Conservation (phyloP, 306 rosid genomes). For the Prosopis cineraria region DNA sequence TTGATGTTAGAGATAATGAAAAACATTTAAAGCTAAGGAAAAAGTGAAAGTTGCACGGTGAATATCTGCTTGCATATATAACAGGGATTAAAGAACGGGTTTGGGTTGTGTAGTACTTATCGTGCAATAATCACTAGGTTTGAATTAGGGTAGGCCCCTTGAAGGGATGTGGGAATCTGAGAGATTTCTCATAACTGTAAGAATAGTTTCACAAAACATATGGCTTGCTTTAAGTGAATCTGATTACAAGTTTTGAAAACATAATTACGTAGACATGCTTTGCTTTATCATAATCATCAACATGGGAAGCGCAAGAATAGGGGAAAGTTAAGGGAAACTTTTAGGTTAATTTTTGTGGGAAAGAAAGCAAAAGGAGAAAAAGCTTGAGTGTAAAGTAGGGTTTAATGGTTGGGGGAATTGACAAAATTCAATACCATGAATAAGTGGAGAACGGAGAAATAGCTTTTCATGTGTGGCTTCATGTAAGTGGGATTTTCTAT, state of each 20-base stretch:
- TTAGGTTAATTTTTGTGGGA: slow-evolving; percentile 47
- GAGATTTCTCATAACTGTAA: slow-evolving; percentile 59
- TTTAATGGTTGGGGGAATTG: slow-evolving; percentile 45
- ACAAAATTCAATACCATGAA: slow-evolving; percentile 55
- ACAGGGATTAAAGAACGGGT: background rate
- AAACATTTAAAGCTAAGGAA: background rate
- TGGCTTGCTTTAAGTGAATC: slow-evolving; percentile 47
- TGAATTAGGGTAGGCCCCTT: slow-evolving; percentile 44
- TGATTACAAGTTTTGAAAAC: slow-evolving; percentile 39
- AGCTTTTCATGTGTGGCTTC: slow-evolving; percentile 55
- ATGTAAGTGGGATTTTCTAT: slow-evolving; percentile 71
- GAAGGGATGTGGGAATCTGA: slow-evolving; percentile 42
- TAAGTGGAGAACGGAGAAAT: too few relatives aligned
- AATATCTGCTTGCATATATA: background rate
- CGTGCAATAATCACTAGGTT: slow-evolving; percentile 9
- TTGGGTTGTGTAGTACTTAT: background rate
- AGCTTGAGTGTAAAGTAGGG: slow-evolving; percentile 71
- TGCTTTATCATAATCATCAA: slow-evolving; percentile 41
- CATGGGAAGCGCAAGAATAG: too few relatives aligned
- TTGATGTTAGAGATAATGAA: background rate
- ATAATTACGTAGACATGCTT: slow-evolving; percentile 67
- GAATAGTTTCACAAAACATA: slow-evolving; percentile 43
- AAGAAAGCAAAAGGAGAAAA: slow-evolving; percentile 44
- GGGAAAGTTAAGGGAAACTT: slow-evolving; percentile 36
- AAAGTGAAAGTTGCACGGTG: background rate